Conservation (phyloP, 1,284 basidiomycete species). For the Marasmius tenuissimus region DNA sequence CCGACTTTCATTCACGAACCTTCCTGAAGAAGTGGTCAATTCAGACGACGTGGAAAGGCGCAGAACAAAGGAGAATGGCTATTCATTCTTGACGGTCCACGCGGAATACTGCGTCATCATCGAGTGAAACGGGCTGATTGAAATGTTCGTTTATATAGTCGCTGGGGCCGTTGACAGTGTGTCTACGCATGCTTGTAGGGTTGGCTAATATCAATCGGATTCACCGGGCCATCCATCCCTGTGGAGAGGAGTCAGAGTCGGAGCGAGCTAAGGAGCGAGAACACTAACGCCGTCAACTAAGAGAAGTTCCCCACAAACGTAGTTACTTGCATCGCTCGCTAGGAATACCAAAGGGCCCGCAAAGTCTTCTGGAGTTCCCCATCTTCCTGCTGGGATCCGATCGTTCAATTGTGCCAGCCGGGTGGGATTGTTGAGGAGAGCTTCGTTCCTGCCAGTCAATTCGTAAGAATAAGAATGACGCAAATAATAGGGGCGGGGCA, state of each 20-base stretch:
- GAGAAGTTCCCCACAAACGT: slow-evolving; percentile 86
- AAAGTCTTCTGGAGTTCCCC: slow-evolving; percentile 89
- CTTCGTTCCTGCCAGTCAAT: slow-evolving; percentile 65
- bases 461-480: slow-evolving; percentile 1
- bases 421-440: slow-evolving; percentile 70
- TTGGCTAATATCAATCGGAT: slow-evolving; percentile 3
- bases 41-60: too few species aligned
- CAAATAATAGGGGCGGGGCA: background rate
- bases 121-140: too few species aligned
- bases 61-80: too few species aligned
- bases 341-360: slow-evolving; percentile 91
- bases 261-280: slow-evolving; percentile 13
- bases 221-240: slow-evolving; percentile 71
- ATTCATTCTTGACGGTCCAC: too few species aligned
- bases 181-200: too few species aligned
- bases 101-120: too few species aligned
- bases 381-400: slow-evolving; percentile 88
- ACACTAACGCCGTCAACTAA: slow-evolving; percentile 73
- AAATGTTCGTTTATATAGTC: too few species aligned
- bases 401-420: slow-evolving; percentile 88
- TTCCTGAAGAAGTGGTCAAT: too few species aligned
- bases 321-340: slow-evolving; percentile 83
- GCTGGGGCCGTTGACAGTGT: too few species aligned
- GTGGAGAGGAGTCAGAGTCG: slow-evolving; percentile 15
- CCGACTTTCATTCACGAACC: too few species aligned